Evolutionary conservation across 2,329 filamentous ascomycete genomes (phyloP), one percentile per base, ranked within the genome.

Genomic region (Trichophyton schoenleinii): DNA sequence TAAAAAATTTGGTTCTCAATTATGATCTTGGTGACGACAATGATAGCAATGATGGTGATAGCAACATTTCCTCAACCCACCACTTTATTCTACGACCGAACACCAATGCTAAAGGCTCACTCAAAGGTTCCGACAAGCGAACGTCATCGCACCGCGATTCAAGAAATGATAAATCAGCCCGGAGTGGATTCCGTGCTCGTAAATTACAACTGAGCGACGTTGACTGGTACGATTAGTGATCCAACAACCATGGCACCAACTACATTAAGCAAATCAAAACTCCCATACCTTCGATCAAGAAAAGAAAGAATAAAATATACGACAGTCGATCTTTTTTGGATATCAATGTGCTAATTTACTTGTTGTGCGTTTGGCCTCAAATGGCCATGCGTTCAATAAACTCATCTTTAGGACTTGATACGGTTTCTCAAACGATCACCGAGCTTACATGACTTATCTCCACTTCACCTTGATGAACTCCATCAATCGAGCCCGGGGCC

Each of bases 1-100:
- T 99, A 83, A 99, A 99, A 79, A 96, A 90, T 70, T 81, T 99
- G 53, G 94, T 99, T 60, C 80, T 99, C 67, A 97, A 96, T 74
- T 95, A 96, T 71, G 94, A 99, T 75, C 84, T 96, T 71, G 86
- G 89, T 59, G 91, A 95, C 65, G 82, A 85, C 69, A 86, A 79
- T 67, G 89, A 95, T 70, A 86, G 91, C 66, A 77, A 80, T 69
- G 88, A 94, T 78, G 87, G 90, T 95, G 82, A 84, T 78, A 63
- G 66, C 62, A 65, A 60, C 57, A 71, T 74, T 68, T 68, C 67
- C 66, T 70, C 68, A 70, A 66, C 63, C 66, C 66, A 62, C 64
- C 65, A 64, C 59, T 59, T 60, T 62, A 62, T 61, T 53, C 64
- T 67, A 49, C 42, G 65, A 52, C 67, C 64, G 64, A 71, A 70